A percentile compares a stretch with the other conserved stretches of the same genome.
Evolutionary conservation across 306 rosid genomes (phyloP).

Genomic region (Sophora flavescens): DNA sequence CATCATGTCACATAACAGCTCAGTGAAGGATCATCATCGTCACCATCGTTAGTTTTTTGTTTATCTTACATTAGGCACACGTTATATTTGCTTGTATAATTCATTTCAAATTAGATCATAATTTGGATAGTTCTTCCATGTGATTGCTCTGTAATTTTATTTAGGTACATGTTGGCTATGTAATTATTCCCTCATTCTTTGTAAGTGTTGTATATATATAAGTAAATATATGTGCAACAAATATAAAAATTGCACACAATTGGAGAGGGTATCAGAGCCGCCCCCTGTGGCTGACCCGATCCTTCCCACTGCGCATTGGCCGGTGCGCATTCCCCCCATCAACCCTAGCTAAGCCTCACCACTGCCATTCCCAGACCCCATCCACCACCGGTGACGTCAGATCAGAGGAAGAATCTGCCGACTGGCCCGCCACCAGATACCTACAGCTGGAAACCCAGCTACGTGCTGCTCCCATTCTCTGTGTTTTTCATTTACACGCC

Average conservation of each 20-base stretch:
- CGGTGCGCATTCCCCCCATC: not conserved
- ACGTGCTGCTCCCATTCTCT: not conserved
- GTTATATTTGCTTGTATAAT: not conserved
- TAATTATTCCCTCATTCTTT: not conserved
- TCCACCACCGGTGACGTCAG: not conserved
- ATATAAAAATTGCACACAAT: not conserved
- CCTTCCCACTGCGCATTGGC: not conserved
- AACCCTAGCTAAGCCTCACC: not conserved
- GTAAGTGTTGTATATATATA: not conserved
- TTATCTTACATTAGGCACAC: not conserved
- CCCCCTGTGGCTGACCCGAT: not conserved
- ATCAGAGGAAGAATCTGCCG: not conserved
- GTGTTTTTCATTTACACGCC: not conserved
- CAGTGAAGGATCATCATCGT: not conserved
- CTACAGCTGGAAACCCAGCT: not conserved
- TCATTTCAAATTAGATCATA: not conserved
- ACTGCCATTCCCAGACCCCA: not conserved
- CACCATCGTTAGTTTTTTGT: not conserved
- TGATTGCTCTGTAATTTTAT: not conserved
- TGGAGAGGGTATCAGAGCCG: not conserved
- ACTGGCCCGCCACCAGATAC: not conserved
- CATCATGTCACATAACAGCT: not conserved
- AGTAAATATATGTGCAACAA: not conserved
- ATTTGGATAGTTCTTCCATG: not conserved
- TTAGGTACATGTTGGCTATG: not conserved